Conservation (phyloP, 1,284 basidiomycete genomes). For the Malassezia vespertilionis region DNA sequence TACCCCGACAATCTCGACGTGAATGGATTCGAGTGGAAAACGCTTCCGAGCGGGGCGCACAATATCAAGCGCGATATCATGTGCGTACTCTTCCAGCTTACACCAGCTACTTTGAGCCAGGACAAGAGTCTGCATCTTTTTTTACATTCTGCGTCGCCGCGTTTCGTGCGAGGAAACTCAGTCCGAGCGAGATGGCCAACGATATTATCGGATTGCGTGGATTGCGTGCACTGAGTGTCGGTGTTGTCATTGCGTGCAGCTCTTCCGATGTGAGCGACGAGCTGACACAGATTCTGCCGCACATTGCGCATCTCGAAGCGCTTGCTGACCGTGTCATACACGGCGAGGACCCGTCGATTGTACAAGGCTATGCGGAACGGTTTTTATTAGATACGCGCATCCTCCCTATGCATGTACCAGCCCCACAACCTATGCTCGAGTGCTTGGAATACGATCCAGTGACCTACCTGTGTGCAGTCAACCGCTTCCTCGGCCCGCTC, state of each 20-base stretch:
- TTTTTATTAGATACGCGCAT: not conserved
- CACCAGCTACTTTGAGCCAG: slow-evolving; percentile 8
- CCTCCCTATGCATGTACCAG: too few relatives aligned
- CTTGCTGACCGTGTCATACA: slow-evolving; percentile 2
- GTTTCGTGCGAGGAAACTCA: slow-evolving; percentile 1
- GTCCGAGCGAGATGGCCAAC: not conserved
- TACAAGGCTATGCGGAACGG: slow-evolving; percentile 2
- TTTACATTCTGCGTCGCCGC: slow-evolving; percentile 11
- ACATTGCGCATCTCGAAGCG: not conserved
- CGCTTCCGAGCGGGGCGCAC: slow-evolving; percentile 16
- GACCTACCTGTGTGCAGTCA: slow-evolving; percentile 13
- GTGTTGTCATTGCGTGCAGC: not conserved
- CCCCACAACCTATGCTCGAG: not conserved
- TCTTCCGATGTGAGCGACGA: slow-evolving; percentile 1
- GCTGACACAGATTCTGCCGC: slow-evolving; percentile 5
- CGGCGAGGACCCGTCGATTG: not conserved
- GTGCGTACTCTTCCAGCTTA: not conserved
- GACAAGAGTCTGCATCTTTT: not conserved
- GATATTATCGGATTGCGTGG: slow-evolving; percentile 1
- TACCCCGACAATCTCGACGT: slow-evolving; percentile 5
- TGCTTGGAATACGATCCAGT: slow-evolving; percentile 14
- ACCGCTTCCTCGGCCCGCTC: slow-evolving; percentile 14
- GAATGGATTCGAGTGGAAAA: slow-evolving; percentile 13
- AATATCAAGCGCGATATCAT: slow-evolving; percentile 10
- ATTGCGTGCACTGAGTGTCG: slow-evolving; percentile 10